Percentiles rank a stretch among this genome's conserved stretches.
Conservation (phyloP, 2,329 filamentous ascomycete species). For the Lecanosticta acicola region DNA sequence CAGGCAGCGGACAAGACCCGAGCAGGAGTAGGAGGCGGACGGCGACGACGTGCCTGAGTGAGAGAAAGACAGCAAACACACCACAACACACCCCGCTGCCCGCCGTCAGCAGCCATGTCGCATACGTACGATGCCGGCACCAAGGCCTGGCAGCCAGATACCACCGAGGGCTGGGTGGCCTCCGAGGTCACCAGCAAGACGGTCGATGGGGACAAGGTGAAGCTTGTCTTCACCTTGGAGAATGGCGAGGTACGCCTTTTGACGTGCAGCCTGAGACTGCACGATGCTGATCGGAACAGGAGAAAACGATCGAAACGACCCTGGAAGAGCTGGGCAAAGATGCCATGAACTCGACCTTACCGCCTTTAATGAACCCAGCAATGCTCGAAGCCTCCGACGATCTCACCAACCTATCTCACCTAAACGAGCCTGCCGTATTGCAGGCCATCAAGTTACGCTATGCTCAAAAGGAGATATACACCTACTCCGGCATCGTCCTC, state of each 20-base stretch:
- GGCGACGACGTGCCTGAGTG: background rate
- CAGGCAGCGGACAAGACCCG: too few species aligned
- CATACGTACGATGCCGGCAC: constrained; percentile 95
- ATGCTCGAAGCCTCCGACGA: constrained; percentile 99
- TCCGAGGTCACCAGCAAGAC: constrained; percentile 88
- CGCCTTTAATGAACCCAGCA: constrained; percentile 93
- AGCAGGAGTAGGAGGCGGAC: background rate
- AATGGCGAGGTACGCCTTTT: constrained; percentile 53
- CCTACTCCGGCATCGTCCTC: constrained; percentile 96
- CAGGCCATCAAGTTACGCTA: constrained; percentile 97
- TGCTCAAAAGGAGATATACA: constrained; percentile 98
- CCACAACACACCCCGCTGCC: background rate
- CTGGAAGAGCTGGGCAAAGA: constrained; percentile 69
- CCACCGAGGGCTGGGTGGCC: constrained; percentile 92
- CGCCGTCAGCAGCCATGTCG: constrained; percentile 57
- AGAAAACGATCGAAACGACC: constrained; percentile 72
- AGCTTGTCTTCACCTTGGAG: constrained; percentile 79
- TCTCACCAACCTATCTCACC: constrained; percentile 90
- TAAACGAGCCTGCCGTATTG: constrained; percentile 95
- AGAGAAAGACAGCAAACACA: background rate
- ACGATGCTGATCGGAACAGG: constrained; percentile 48
- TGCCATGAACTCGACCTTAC: constrained; percentile 70
- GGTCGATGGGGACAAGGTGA: constrained; percentile 77
- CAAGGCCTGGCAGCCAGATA: constrained; percentile 95
- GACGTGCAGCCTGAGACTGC: background rate